Evolutionary conservation across 129 eudicot genomes (phyloP), one percentile per base, ranked within the genome.

Genomic region (Flaveria bidentis): DNA sequence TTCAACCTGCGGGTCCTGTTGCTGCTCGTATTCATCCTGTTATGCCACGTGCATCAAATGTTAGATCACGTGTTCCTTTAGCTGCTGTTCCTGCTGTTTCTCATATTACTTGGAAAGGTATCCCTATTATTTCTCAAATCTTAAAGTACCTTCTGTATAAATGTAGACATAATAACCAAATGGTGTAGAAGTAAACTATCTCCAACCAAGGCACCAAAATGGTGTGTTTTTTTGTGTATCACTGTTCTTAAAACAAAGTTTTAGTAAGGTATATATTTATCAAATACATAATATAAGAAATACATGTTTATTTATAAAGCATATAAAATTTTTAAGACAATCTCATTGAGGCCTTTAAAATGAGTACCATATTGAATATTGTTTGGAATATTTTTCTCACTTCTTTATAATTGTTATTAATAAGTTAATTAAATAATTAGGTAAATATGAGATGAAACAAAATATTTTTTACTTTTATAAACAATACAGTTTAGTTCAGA

Each of bases 21-120:
- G 73, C 67, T 15, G 66, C 73, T 73, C 71, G 28, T 47, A 41
- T 46, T 69, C 76, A 45, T 69, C 76, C 66, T 56, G 51, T 52
- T 60, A 16, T 45, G 63, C 65, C 80, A 65, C 5, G 7, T 55
- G 41, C 46, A 50, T n/a, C 81, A 55, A 72, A 22, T 18, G 56
- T 71, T 39, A 71, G 50, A 45, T 63, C 9, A 16, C 65, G 47
- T 68, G 47, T 62, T 69, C 76, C 80, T 68, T 36, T 58, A 41
- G 13, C 45, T 23, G n/a, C 71, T 20, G 65, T 77, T 68, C 57
- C 88, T 71, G 36, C 55, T 23, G 68, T 68, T 76, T 63, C 66
- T 77, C 86, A 80, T 62, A 75, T 84, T 55, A 80, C 82, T 50
- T 58, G 86, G 82, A 72, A 76, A 85, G 90, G 96, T 89, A 89